A percentile compares a stretch with the other conserved stretches of the same genome.
Evolutionary conservation across 2,329 filamentous ascomycete species (phyloP).

Genomic region (Penicillium thymicola): DNA sequence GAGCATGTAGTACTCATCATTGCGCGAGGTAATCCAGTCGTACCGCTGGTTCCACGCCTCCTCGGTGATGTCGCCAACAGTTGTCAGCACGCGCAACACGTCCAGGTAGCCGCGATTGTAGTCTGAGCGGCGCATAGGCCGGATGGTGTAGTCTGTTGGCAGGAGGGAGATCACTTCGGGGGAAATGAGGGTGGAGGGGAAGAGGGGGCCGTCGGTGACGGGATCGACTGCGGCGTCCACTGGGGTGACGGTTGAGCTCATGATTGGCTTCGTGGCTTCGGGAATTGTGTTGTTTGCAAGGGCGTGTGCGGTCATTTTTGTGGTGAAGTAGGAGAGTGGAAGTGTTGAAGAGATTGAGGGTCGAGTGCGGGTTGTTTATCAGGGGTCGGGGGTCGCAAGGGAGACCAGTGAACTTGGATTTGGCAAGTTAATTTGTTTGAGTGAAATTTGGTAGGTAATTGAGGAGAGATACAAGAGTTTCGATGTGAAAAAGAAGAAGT

Average conservation of each 20-base stretch:
- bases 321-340: neutral
- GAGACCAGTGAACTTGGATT: neutral
- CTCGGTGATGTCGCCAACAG: slow-evolving; percentile 80
- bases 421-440: neutral
- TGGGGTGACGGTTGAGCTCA: slow-evolving; percentile 19
- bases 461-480: neutral
- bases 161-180: slow-evolving; percentile 68
- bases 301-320: slow-evolving; percentile 20
- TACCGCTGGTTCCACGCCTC: slow-evolving; percentile 75
- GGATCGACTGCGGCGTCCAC: slow-evolving; percentile 21
- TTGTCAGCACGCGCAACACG: slow-evolving; percentile 85
- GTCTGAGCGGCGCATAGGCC: slow-evolving; percentile 74
- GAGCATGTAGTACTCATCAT: slow-evolving; percentile 79
- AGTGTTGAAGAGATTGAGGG: neutral
- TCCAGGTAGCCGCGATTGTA: slow-evolving; percentile 82
- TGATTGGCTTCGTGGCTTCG: slow-evolving; percentile 17
- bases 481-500: neutral
- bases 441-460: neutral
- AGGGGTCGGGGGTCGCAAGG: neutral
- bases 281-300: slow-evolving; percentile 14
- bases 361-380: slow-evolving; percentile 7
- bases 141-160: slow-evolving; percentile 77
- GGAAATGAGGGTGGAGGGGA: slow-evolving; percentile 73
- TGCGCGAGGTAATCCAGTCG: slow-evolving; percentile 72
- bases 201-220: slow-evolving; percentile 59